A percentile compares a stretch with the other conserved stretches of the same genome.
phyloP scores from a whole-genome alignment of 805 yeast species.

The Saturnispora saitoi region DNA sequence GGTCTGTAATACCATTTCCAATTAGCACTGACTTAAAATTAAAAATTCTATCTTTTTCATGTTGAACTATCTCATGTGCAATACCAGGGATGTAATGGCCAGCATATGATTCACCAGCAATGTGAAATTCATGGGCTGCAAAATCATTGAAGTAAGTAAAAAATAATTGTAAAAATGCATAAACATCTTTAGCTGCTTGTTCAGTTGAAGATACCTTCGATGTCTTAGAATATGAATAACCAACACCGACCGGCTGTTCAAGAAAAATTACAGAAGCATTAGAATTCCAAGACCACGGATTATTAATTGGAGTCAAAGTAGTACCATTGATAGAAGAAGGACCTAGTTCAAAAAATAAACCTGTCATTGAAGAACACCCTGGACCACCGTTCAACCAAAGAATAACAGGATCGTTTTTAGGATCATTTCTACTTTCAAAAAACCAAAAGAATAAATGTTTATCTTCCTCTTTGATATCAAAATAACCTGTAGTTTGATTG shows the following conservation, averaged over 20 bases:
- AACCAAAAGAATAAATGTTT: conserved; percentile 80
- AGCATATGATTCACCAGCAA: conserved; percentile 90
- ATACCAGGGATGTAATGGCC: conserved; percentile 92
- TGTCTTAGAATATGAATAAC: conserved; percentile 46
- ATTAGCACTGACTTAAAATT: conserved; percentile 70
- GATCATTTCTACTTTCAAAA: conserved; percentile 83
- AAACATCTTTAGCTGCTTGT: conserved; percentile 79
- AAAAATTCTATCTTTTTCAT: conserved; percentile 41
- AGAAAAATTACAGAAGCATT: conserved; percentile 80
- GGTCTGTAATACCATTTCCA: conserved; percentile 89
- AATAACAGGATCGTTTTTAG: conserved; percentile 74
- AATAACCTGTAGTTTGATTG: conserved; percentile 77
- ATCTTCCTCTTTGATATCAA: conserved; percentile 55
- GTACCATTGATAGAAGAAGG: conserved; percentile 56
- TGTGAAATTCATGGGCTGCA: conserved; percentile 55
- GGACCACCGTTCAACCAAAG: conserved; percentile 95
- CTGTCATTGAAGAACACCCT: conserved; percentile 85
- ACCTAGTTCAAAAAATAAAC: conserved; percentile 80
- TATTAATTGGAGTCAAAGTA: conserved; percentile 53
- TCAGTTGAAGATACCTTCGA: conserved; percentile 59
- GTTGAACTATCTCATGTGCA: conserved; percentile 69
- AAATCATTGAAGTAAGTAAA: conserved; percentile 64
- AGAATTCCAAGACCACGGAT: conserved; percentile 77
- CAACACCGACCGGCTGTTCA: conserved; percentile 86
- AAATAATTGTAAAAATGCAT: conserved; percentile 69